These are phyloP conservation scores for Fragaria ananassa DNA, from an alignment of 306 rosid genomes.

Conservation along the genomic window DNA sequence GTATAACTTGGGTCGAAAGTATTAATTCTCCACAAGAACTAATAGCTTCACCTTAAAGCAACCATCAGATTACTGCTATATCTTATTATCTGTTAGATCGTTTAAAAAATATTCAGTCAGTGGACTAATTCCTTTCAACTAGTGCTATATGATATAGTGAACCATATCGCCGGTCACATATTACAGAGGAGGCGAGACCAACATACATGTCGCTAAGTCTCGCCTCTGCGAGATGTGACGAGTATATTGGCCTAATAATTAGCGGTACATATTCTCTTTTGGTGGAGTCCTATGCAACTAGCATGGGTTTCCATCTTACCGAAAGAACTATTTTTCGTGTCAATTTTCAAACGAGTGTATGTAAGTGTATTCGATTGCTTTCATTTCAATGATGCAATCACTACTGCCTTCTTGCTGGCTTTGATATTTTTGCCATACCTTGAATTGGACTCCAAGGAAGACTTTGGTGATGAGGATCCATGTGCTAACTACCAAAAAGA, in stretches of 20 bases:
- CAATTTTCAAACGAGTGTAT: not conserved
- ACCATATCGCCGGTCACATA: not conserved
- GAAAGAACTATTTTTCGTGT: not conserved
- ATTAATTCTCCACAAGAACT: not conserved
- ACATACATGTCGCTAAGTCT: not conserved
- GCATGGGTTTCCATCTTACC: not conserved
- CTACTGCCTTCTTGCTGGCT: not conserved
- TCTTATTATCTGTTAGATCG: not conserved
- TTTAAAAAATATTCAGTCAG: not conserved
- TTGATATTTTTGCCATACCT: constrained; percentile 12
- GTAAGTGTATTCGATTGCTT: not conserved
- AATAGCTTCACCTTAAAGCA: not conserved
- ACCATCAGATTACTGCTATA: too few species aligned
- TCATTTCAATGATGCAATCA: constrained; percentile 1
- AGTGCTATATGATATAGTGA: not conserved
- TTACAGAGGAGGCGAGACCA: not conserved
- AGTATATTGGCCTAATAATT: not conserved
- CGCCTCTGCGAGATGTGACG: not conserved
- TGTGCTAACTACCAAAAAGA: not conserved
- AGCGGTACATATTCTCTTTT: not conserved
- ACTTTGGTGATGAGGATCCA: constrained; percentile 6
- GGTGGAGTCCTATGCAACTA: not conserved
- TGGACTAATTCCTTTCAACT: not conserved
- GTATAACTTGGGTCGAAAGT: not conserved
- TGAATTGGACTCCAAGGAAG: constrained; percentile 36